phyloP scores from a whole-genome alignment of 2,329 filamentous ascomycete genomes.

The Dendryphion nanum region DNA sequence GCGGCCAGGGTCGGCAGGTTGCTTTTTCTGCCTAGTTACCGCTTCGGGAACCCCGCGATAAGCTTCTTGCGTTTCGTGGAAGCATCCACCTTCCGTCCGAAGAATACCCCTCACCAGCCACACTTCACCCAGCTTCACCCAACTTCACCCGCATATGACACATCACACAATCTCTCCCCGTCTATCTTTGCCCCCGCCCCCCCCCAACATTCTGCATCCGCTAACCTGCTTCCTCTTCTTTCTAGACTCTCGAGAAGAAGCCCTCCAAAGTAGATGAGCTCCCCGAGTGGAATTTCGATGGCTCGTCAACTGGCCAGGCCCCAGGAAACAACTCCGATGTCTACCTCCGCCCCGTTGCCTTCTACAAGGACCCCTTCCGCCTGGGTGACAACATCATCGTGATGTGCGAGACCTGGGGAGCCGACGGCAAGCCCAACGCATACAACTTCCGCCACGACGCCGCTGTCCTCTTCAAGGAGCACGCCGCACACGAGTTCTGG shows the following conservation, averaged over 20 bases:
- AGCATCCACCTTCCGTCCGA: no score
- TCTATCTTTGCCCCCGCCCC: not conserved
- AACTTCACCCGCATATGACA: not conserved
- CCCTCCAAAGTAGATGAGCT: slow-evolving; percentile 62
- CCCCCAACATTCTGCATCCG: not conserved
- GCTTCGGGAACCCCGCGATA: slow-evolving; percentile 37
- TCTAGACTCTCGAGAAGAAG: slow-evolving; percentile 62
- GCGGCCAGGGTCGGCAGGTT: slow-evolving; percentile 7
- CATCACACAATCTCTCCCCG: not conserved
- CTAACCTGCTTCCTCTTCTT: not conserved
- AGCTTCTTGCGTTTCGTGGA: slow-evolving; percentile 7
- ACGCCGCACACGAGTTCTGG: slow-evolving; percentile 84
- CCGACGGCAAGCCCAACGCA: slow-evolving; percentile 94
- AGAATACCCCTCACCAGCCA: slow-evolving; percentile 11
- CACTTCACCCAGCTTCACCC: slow-evolving; percentile 1
- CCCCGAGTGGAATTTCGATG: slow-evolving; percentile 80
- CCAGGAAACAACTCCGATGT: slow-evolving; percentile 95
- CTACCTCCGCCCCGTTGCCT: slow-evolving; percentile 87
- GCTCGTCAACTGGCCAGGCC: slow-evolving; percentile 88
- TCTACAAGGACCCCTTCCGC: slow-evolving; percentile 91
- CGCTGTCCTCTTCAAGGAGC: slow-evolving; percentile 82
- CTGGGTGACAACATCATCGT: slow-evolving; percentile 89
- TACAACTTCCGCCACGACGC: slow-evolving; percentile 97
- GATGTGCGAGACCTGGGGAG: slow-evolving; percentile 90
- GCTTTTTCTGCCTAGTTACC: slow-evolving; percentile 16